phyloP scores from a whole-genome alignment of 192 early-diverging fungal species.

The Haplosporangium gracile region DNA sequence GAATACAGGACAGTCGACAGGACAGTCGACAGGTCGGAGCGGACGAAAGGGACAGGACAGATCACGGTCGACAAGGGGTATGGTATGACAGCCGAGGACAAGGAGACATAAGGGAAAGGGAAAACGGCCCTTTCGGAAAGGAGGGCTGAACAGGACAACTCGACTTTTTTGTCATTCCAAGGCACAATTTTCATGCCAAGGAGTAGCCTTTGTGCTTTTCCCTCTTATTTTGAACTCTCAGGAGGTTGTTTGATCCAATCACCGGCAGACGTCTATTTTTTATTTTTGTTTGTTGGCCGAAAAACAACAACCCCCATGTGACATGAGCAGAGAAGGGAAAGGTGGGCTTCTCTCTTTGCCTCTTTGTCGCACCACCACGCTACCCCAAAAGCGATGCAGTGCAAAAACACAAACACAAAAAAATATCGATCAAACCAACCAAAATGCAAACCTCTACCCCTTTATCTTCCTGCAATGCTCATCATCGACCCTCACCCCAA shows the following conservation, averaged over 20 bases:
- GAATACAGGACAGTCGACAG: not conserved
- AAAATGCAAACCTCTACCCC: not conserved
- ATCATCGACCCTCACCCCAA: not conserved
- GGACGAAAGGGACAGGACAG: too few species aligned
- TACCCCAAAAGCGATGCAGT: not conserved
- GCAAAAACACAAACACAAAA: not conserved
- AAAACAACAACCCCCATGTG: not conserved
- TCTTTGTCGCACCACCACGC: not conserved
- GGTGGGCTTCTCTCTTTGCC: not conserved
- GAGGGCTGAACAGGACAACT: not conserved
- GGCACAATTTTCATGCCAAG: not conserved
- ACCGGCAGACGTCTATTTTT: not conserved
- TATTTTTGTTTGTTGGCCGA: not conserved
- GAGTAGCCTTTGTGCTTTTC: not conserved
- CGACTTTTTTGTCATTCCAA: not conserved
- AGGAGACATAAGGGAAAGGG: too few species aligned
- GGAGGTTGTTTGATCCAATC: not conserved
- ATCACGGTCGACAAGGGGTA: too few species aligned
- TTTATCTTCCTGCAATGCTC: not conserved
- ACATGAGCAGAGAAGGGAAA: not conserved
- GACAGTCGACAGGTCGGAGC: not conserved
- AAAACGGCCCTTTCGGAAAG: not conserved
- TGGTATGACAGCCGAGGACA: too few species aligned
- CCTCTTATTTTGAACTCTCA: not conserved
- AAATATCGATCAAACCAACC: not conserved